These are phyloP conservation scores for Ceratonia siliqua DNA, from an alignment of 306 rosid species.

Conservation along the genomic window DNA sequence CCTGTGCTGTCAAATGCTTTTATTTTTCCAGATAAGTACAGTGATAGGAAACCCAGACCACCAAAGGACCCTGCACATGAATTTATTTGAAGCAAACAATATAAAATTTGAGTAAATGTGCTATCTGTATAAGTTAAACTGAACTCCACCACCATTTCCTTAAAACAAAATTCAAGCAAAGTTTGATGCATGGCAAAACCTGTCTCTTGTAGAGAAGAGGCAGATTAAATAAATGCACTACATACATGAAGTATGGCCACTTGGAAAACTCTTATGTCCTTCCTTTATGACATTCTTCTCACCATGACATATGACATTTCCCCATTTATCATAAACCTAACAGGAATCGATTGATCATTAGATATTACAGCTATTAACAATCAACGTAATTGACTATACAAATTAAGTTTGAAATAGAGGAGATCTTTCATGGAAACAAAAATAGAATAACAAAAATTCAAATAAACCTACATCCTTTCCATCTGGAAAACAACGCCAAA, in stretches of 20 bases:
- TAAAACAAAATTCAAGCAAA: slow-evolving; percentile 4
- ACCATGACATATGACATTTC: slow-evolving; percentile 83
- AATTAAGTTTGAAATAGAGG: background rate
- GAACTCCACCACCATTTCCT: slow-evolving; percentile 21
- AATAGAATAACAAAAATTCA: slow-evolving; percentile 11
- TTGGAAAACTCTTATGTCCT: slow-evolving; percentile 94
- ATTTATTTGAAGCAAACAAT: slow-evolving; percentile 25
- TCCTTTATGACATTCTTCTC: slow-evolving; percentile 64
- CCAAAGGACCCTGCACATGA: slow-evolving; percentile 83
- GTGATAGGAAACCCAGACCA: slow-evolving; percentile 76
- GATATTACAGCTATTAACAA: slow-evolving; percentile 3
- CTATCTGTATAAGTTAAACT: background rate
- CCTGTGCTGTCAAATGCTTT: slow-evolving; percentile 70
- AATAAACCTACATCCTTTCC: slow-evolving; percentile 79
- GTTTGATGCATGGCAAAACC: slow-evolving; percentile 1
- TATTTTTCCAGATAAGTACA: slow-evolving; percentile 82
- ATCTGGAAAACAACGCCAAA: slow-evolving; percentile 97
- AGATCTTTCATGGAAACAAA: slow-evolving; percentile 2
- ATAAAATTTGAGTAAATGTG: background rate
- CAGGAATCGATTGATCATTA: slow-evolving; percentile 30
- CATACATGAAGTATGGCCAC: slow-evolving; percentile 92
- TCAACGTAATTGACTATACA: background rate
- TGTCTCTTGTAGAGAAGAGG: background rate
- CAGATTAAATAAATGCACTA: slow-evolving; percentile 4
- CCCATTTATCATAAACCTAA: slow-evolving; percentile 71